Percentiles rank a stretch among this genome's conserved stretches.
Conservation (phyloP, 345 rosid species). For the Odontarrhena argentea region DNA sequence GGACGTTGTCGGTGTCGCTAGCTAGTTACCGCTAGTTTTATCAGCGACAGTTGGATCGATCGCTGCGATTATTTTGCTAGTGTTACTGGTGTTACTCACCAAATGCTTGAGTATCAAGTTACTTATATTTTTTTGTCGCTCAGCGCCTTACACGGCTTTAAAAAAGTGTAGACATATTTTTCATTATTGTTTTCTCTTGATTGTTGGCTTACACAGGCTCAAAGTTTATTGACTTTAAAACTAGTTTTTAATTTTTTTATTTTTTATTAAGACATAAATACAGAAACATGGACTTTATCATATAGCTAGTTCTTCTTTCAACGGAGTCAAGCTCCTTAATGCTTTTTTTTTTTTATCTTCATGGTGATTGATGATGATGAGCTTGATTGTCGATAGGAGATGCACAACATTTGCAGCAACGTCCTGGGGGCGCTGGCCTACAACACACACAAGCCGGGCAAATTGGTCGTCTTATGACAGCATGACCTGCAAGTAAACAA, state of each 20-base stretch:
- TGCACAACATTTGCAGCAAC: conserved; percentile 41
- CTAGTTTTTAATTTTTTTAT: not conserved
- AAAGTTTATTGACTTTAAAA: conserved; percentile 1
- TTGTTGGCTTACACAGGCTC: too few relatives aligned
- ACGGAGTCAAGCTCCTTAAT: not conserved
- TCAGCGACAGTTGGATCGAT: too few relatives aligned
- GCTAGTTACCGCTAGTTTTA: too few relatives aligned
- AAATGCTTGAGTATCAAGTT: too few relatives aligned
- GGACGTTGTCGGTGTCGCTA: too few relatives aligned
- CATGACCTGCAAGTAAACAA: conserved; percentile 14
- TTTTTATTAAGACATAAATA: conserved; percentile 6
- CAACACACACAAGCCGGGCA: conserved; percentile 42
- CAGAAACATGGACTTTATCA: conserved; percentile 18
- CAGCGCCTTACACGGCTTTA: too few relatives aligned
- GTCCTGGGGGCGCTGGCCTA: conserved; percentile 26
- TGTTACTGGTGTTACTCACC: too few relatives aligned
- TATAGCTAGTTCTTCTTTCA: not conserved
- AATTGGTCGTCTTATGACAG: conserved; percentile 23
- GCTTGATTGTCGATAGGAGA: conserved; percentile 29
- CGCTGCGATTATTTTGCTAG: too few relatives aligned
- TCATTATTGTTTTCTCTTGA: too few relatives aligned
- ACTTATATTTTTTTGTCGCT: too few relatives aligned
- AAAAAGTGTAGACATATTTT: too few relatives aligned
- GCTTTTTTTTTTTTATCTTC: not conserved
- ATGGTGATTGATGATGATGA: conserved; percentile 33